Conservation (phyloP, 371 early-diverging fungal genomes). For the Phascolomyces articulosus region DNA sequence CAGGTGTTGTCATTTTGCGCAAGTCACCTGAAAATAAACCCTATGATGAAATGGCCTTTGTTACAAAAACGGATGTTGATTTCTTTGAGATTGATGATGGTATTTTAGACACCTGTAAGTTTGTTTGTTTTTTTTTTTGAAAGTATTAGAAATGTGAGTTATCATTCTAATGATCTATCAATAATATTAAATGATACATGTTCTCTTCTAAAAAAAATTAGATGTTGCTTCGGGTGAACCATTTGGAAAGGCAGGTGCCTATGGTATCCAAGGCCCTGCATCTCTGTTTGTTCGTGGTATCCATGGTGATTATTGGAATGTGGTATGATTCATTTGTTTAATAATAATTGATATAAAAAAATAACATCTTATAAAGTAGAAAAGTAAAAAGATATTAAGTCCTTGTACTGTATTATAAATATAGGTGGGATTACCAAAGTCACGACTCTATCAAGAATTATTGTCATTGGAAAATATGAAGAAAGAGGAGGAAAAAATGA, state of each 20-base stretch:
- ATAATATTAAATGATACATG: background rate
- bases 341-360: no score
- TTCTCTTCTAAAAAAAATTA: conserved; percentile 15
- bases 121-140: conserved; percentile 26
- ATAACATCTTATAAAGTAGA: no score
- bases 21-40: background rate
- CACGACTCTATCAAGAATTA: conserved; percentile 36
- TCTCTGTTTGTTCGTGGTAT: conserved; percentile 76
- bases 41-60: background rate
- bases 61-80: conserved; percentile 36
- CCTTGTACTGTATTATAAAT: no score
- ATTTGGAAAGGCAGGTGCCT: conserved; percentile 85
- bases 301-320: conserved; percentile 77
- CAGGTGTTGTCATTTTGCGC: conserved; percentile 20
- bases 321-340: conserved; percentile 35
- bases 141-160: no score
- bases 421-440: conserved; percentile 49
- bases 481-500: background rate
- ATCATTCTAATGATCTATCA: background rate
- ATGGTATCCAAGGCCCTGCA: conserved; percentile 84
- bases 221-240: conserved; percentile 50
- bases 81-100: conserved; percentile 34
- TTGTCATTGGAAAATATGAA: background rate
- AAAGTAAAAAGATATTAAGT: no score
- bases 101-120: conserved; percentile 70